These are phyloP conservation scores for Trichosporon sp. DNA, from an alignment of 1,284 basidiomycete genomes.

Conservation along the genomic window DNA sequence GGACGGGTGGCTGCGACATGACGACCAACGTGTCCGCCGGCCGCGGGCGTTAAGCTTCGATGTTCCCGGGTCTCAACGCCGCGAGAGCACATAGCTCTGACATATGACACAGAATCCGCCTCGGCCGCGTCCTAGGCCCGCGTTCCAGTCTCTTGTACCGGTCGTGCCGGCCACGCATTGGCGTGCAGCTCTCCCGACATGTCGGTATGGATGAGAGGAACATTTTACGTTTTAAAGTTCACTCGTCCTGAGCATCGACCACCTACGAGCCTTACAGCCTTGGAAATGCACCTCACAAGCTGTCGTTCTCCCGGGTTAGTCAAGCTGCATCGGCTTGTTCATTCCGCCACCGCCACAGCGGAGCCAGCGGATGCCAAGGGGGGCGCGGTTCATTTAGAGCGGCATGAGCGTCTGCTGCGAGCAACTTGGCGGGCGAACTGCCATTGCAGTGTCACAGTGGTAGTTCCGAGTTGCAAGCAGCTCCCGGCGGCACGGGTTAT, in stretches of 20 bases:
- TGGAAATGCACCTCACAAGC: neutral
- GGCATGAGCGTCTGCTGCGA: neutral
- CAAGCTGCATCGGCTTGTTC: neutral
- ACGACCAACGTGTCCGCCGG: neutral
- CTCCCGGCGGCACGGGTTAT: neutral
- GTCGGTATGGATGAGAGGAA: neutral
- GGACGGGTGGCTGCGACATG: neutral
- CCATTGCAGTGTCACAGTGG: neutral
- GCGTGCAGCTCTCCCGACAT: neutral
- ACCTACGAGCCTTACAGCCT: neutral
- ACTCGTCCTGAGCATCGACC: neutral
- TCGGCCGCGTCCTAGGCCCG: neutral
- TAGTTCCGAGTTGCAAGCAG: neutral
- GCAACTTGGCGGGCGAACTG: neutral
- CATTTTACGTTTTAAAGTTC: conserved; percentile 6
- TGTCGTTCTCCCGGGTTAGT: neutral
- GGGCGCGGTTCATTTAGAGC: neutral
- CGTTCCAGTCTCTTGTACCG: conserved; percentile 11
- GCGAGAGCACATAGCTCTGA: neutral
- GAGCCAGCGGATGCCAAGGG: neutral
- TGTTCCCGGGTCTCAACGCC: neutral
- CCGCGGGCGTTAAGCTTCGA: neutral
- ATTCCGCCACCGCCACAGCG: neutral
- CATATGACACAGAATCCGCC: neutral
- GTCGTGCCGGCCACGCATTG: neutral